Evolutionary conservation across 2,329 filamentous ascomycete species (phyloP), one percentile per base, ranked within the genome.

Genomic region (Leptographium wingfieldii): DNA sequence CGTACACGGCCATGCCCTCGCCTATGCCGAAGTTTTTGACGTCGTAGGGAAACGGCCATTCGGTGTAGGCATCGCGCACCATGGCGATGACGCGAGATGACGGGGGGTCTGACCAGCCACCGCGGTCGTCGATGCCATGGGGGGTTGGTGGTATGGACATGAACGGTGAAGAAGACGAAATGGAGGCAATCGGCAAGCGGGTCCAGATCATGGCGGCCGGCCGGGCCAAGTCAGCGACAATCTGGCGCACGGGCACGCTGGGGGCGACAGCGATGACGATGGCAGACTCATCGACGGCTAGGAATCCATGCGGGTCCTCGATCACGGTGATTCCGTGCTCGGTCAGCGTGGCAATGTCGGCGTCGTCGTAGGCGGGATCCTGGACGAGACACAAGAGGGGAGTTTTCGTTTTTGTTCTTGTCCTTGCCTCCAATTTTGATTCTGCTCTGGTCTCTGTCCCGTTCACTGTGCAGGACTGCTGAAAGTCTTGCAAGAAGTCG

Each of bases 181-280:
- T n/a, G 19, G 16, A 43, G 12, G 5, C 25, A 25, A 25, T 5
- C 2, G 22, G n/a, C 3, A 53, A 11, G 10, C 55, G 62, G 12
- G 56, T 57, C 65, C 67, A 70, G 12, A 72, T 65, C 59, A 73
- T 68, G 0, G 66, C 66, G 2, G 63, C 67, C 1, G 72, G 72
- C 1, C 68, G 66, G 1, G 69, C 67, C 12, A 73, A 62, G 52
- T 73, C 71, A 53, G 67, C 64, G 7, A 72, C 61, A 43, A 72
- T 68, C 59, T 72, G 69, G 54, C 66, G 66, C 4, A 72, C 65
- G 3, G 70, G 69, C 4, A 68, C 62, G 29, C 66, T 64, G 2
- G 69, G 65, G 14, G 35, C 35, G 25, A 71, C 59, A 4, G 68
- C 65, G 22, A 73, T 55, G 10, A 73, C 65, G 5, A 72, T 52